Conservation (phyloP, 2,329 filamentous ascomycete species). For the Fusarium decemcellulare region DNA sequence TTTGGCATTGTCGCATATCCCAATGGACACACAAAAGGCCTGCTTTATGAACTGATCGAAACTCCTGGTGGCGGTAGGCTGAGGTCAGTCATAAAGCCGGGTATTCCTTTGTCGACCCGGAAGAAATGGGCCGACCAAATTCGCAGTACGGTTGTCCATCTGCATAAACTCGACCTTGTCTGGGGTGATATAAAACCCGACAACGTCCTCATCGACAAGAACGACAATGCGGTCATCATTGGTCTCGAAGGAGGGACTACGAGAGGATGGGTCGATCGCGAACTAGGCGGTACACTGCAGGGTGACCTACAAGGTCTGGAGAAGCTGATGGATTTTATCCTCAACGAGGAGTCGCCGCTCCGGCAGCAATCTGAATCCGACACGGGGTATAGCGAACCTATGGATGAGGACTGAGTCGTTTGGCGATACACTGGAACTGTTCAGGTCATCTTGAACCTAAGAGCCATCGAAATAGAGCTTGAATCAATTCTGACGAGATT, state of each 20-base stretch:
- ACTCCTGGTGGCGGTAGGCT: not conserved
- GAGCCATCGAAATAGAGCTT: not conserved
- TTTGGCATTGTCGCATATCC: not conserved
- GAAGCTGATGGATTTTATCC: slow-evolving; percentile 3
- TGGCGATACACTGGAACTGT: too few relatives aligned
- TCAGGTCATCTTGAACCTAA: not conserved
- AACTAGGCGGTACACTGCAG: not conserved
- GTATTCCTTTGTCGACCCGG: not conserved
- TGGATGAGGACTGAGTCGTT: not conserved
- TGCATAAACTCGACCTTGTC: not conserved
- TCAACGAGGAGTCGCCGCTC: not conserved
- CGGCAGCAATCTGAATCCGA: not conserved
- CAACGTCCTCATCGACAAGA: not conserved
- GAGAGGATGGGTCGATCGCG: not conserved
- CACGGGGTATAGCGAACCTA: not conserved
- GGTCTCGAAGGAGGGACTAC: not conserved
- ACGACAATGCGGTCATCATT: not conserved
- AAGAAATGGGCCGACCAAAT: not conserved
- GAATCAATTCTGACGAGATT: not conserved
- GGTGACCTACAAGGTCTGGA: not conserved
- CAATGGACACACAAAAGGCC: not conserved
- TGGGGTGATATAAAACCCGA: not conserved
- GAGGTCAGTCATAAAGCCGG: not conserved
- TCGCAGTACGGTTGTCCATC: not conserved
- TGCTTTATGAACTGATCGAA: not conserved